Evolutionary conservation across 768 basidiomycete genomes (phyloP), one percentile per base, ranked within the genome.

Genomic region (Gymnopilus junonius): DNA sequence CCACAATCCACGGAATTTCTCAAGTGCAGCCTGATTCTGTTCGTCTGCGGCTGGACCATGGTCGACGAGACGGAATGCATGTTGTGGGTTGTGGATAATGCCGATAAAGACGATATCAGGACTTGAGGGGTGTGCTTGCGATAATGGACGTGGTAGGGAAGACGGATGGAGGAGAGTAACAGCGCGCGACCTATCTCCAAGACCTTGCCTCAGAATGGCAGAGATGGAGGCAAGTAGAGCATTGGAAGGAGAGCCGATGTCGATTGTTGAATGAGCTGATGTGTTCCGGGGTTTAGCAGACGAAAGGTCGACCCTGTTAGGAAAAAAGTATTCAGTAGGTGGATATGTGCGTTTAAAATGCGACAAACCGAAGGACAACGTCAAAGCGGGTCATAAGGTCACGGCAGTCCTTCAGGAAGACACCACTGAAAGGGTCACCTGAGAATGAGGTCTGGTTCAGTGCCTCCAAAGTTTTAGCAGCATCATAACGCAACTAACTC

Each of bases 1-100:
- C 97, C 97, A 99, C 67, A 99, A 80, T 5, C 87, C 83, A 23
- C 90, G 87, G 82, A 97, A 99, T 3, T 79, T 81, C 46, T 83
- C 76, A 0, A 83, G 80, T 5, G 75, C 80, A 10, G 78, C 73
- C 23, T 80, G 76, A 54, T 89, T 82, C 43, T 82, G 71, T 39
- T 89, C 87, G 11, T 87, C 87, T 55, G 87, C 92, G 0, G 90
- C 73, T 1, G 97, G 97, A 2, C 97, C 97, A 65, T 95, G 93
- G 69, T 99, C 97, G 27, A 99, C 92, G 1, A 98, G 86, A 8
- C 93, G 87, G 66, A 89, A 88, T 2, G 94, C 93, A 63, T 92
- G 77, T 7, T 85, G 79, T 0, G 87, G 80, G 68, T 94, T 82
- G 67, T 93, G 86, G 15, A 94, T 76, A 7, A 99, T 74, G 3